Evolutionary conservation across 2,329 filamentous ascomycete genomes (phyloP), one percentile per base, ranked within the genome.

Genomic region (Apiospora rasikravindrae): DNA sequence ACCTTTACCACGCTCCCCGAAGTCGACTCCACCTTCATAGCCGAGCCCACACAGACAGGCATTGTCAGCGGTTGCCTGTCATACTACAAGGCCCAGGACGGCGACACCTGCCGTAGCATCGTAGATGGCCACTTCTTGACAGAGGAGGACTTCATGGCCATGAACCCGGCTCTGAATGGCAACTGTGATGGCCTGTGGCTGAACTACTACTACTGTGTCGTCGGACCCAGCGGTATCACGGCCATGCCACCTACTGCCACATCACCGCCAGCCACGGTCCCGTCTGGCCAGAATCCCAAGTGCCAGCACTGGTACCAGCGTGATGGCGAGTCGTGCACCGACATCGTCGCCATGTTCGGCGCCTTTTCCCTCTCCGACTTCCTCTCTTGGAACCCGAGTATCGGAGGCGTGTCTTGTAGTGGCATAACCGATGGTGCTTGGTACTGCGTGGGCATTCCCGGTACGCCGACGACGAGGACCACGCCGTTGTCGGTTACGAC

Each of bases 141-240:
- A 4, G 33, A 75, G 19, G 72, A 74, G 22, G 73, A 80, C 64
- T 77, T 81, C 53, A 75, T 79, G n/a, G 53, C 69, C 22, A 80
- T 77, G 78, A 78, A 81, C 71, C 75, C 77, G 1, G 73, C 68
- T 4, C 74, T 78, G 1, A 47, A 71, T 3, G 72, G 71, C n/a
- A 75, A 78, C 71, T 78, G 76, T 71, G 37, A 76, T 13, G 78
- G 78, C 4, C 73, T 80, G 1, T 77, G 75, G 74, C 16, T 29
- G 2, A 70, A 71, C 42, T 68, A 71, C 66, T 78, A 71, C 44
- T 79, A 78, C 71, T 79, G 77, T 70, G 72, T 77, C 5, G 53
- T 44, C 33, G 75, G 67, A 24, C 69, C 70, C 4, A 47, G 33
- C 26, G 68, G n/a, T 45, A 67, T 71, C 16, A n/a, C 72, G 4